A percentile compares a stretch with the other conserved stretches of the same genome.
Conservation (phyloP, 805 yeast species). For the Barnettozyma sp. region DNA sequence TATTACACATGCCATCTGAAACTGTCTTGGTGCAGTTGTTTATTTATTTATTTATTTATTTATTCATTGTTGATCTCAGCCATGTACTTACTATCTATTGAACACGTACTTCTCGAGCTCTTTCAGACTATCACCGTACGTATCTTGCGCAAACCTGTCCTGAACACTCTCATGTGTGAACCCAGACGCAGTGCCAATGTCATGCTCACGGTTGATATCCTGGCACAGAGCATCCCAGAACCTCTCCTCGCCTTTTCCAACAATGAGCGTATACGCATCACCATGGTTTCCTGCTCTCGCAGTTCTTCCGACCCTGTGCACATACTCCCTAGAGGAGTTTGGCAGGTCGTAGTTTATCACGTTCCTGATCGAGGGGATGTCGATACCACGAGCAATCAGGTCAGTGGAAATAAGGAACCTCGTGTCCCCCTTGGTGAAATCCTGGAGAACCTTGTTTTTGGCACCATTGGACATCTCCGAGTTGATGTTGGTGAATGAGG, state of each 20-base stretch:
- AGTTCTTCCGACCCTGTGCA: constrained; percentile 95
- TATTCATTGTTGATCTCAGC: no score
- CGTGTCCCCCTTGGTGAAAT: constrained; percentile 45
- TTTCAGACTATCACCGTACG: constrained; percentile 39
- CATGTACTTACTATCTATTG: constrained; percentile 11
- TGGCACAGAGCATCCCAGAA: constrained; percentile 48
- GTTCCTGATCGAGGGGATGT: constrained; percentile 57
- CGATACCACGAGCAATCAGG: constrained; percentile 93
- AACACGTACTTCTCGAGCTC: constrained; percentile 37
- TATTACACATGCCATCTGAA: constrained; percentile 5
- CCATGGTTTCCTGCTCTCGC: constrained; percentile 88
- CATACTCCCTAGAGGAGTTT: constrained; percentile 79
- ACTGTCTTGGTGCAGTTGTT: no score
- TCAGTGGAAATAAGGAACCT: constrained; percentile 73
- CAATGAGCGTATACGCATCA: constrained; percentile 61
- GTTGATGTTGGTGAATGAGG: constrained; percentile 43
- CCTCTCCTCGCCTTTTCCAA: constrained; percentile 71
- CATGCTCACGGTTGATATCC: constrained; percentile 45
- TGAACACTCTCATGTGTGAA: constrained; percentile 5
- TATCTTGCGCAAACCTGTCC: constrained; percentile 20
- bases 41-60: background rate
- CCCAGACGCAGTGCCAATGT: constrained; percentile 30
- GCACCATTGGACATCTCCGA: constrained; percentile 47
- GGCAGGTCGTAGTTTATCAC: constrained; percentile 93
- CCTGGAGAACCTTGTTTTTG: constrained; percentile 50